Base-by-base conservation (phyloP, 441 rosid genomes). In the Euphorbia corollata region DNA sequence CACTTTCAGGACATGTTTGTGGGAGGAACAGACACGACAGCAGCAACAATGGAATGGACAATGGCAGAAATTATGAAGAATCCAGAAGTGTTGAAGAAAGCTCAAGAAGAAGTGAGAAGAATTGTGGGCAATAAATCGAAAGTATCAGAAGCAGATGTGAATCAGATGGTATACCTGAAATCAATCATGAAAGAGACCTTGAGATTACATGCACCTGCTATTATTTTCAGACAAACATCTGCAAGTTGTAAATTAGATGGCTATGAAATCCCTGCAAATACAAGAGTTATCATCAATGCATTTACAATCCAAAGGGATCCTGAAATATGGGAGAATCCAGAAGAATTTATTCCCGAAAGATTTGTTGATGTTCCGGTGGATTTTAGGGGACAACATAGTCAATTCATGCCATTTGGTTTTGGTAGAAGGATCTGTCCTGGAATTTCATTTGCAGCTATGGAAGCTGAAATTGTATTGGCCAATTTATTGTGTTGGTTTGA, bases 281-380 rank as follows among this genome's bases (percentile, higher is more conserved):
- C 80, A 0, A 59, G 43, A n/a, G 69, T 80, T 1, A 61, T 80
- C 1, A 55, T 76, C 61, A 82, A 80, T 9, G 23, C 70, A 0
- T 76, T 77, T 77, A 77, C 82, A 48, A 74, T 82, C 6, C 82
- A 76, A 22, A 75, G 73, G 47, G 81, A 78, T 50, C 82, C 79
- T 4, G 75, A 64, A 15, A 0, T 55, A 0, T 78, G 86, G 82
- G 76, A 80, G 63, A 63, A 18, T 0, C 74, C 80, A 0, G 75
- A 78, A 18, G 74, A 75, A 20, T 78, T 74, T 32, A 8, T 19
- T 1, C 82, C 81, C 0, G 84, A 83, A 56, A 80, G 84, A 23
- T 83, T 83, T 47, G 16, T 11, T 7, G 39, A 70, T 10, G 22
- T 1, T 12, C 6, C 63, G 0, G 48, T 73, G 18, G 79, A 76